Evolutionary conservation across 1,284 basidiomycete genomes (phyloP).

Genomic region (Mycena citricolor): DNA sequence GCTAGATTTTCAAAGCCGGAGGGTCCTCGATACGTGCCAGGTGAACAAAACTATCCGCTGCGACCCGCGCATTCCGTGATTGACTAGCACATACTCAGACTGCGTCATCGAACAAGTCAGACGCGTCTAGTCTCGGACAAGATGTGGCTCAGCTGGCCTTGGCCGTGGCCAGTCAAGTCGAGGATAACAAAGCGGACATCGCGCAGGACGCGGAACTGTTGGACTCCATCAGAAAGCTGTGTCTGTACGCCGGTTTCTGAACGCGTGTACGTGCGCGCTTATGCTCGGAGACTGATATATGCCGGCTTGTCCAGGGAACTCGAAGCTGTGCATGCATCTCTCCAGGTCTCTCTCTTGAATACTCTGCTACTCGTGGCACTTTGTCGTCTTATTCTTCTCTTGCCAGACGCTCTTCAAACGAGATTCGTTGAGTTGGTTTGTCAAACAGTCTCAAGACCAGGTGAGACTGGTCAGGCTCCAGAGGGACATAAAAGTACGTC

Average conservation of each 20-base stretch:
- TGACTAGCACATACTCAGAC: constrained; percentile 6
- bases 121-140: constrained; percentile 15
- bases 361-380: too few species aligned
- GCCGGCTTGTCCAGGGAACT: constrained; percentile 17
- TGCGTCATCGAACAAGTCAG: constrained; percentile 19
- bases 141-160: constrained; percentile 15
- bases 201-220: constrained; percentile 15
- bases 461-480: constrained; percentile 16
- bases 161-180: constrained; percentile 17
- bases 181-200: constrained; percentile 15
- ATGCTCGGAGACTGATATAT: constrained; percentile 10
- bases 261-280: neutral
- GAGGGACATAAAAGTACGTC: constrained; percentile 19
- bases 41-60: constrained; percentile 2
- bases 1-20: constrained; percentile 1
- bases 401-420: constrained; percentile 18
- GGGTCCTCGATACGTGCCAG: constrained; percentile 21
- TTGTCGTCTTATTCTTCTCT: too few species aligned
- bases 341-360: too few species aligned
- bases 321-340: constrained; percentile 16
- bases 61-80: neutral
- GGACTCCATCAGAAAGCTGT: constrained; percentile 18
- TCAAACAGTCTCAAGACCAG: constrained; percentile 22
- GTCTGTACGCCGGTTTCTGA: constrained; percentile 12
- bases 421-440: constrained; percentile 20